phyloP scores from a whole-genome alignment of 441 rosid species.

The Euphorbia schlechtendalii region DNA sequence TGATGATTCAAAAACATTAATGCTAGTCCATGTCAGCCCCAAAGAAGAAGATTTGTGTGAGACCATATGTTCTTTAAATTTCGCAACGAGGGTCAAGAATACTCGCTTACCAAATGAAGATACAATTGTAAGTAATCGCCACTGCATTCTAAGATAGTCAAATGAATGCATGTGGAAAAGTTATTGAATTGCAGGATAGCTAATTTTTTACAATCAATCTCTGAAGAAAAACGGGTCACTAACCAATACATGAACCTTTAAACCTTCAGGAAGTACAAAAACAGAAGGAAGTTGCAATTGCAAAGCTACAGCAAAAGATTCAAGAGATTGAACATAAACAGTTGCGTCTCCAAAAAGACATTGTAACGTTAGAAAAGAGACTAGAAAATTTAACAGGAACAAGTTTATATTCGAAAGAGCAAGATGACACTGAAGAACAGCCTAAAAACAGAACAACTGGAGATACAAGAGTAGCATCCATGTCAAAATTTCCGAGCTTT shows the following conservation, averaged over 20 bases:
- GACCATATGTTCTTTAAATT: slow-evolving; percentile 70
- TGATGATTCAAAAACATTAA: slow-evolving; percentile 71
- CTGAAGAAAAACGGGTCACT: not conserved
- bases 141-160: too few relatives aligned
- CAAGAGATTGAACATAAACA: slow-evolving; percentile 50
- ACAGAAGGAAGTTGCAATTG: slow-evolving; percentile 45
- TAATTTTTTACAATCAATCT: not conserved
- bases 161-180: too few relatives aligned
- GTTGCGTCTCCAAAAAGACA: slow-evolving; percentile 30
- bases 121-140: slow-evolving; percentile 38
- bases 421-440: too few relatives aligned
- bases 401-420: too few relatives aligned
- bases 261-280: slow-evolving; percentile 43
- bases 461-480: too few relatives aligned
- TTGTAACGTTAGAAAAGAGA: too few relatives aligned
- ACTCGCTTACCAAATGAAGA: slow-evolving; percentile 49
- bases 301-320: slow-evolving; percentile 41
- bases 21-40: slow-evolving; percentile 81
- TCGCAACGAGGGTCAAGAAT: slow-evolving; percentile 61
- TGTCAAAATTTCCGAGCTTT: too few relatives aligned
- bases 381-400: too few relatives aligned
- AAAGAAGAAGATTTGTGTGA: slow-evolving; percentile 80
- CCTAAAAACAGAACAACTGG: too few relatives aligned
- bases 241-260: slow-evolving; percentile 15
- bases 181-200: not conserved